phyloP scores from a whole-genome alignment of 768 basidiomycete genomes.

The Suillus fuscotomentosus region DNA sequence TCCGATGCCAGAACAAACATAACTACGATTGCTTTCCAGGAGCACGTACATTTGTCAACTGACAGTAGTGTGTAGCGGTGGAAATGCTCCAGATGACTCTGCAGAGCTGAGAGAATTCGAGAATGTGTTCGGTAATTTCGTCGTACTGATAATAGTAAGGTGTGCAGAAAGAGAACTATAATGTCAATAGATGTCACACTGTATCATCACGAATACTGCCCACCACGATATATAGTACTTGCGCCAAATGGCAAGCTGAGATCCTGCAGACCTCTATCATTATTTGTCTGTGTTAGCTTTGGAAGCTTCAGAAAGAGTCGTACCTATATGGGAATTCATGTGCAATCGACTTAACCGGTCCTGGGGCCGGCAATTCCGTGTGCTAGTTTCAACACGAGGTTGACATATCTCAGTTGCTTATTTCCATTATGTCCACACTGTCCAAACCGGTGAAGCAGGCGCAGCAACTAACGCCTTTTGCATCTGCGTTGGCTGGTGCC shows the following conservation, averaged over 20 bases:
- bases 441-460: constrained; percentile 54
- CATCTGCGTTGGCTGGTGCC: constrained; percentile 88
- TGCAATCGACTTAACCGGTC: constrained; percentile 1
- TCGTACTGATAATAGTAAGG: neutral
- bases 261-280: too few relatives aligned
- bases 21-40: neutral
- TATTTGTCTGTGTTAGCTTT: neutral
- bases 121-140: neutral
- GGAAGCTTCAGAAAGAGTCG: neutral
- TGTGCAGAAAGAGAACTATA: neutral
- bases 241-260: too few relatives aligned
- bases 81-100: neutral
- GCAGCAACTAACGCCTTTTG: constrained; percentile 77
- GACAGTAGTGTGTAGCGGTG: neutral
- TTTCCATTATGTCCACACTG: constrained; percentile 35
- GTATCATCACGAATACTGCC: too few relatives aligned
- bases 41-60: neutral
- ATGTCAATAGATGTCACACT: too few relatives aligned
- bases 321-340: constrained; percentile 4
- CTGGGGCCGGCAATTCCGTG: constrained; percentile 1
- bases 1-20: neutral
- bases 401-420: neutral
- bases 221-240: too few relatives aligned
- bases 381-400: neutral
- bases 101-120: neutral